Evolutionary conservation across 2,329 filamentous ascomycete genomes (phyloP).

Genomic region (Colletotrichum nymphaeae): DNA sequence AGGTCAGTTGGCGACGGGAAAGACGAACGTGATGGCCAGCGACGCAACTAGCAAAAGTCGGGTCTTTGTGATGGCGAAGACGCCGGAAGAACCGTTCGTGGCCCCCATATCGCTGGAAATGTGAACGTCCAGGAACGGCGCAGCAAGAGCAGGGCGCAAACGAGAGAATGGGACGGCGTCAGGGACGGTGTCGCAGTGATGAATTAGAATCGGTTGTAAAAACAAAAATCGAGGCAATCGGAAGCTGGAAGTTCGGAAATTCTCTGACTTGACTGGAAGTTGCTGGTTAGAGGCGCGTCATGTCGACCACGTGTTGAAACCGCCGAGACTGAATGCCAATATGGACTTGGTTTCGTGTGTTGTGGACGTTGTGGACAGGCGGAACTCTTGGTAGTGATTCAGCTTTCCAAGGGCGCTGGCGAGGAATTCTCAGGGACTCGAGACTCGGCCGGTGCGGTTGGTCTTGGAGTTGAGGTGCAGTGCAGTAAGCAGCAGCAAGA

Average conservation of each 20-base stretch:
- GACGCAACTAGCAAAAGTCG: conserved; percentile 49
- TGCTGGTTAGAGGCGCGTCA: conserved; percentile 21
- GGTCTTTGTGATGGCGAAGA: conserved; percentile 47
- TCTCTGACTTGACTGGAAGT: conserved; percentile 5
- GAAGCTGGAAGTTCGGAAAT: conserved; percentile 5
- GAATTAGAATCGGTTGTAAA: neutral
- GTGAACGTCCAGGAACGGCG: conserved; percentile 8
- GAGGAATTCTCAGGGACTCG: conserved; percentile 8
- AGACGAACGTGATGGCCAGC: conserved; percentile 51
- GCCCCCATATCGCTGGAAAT: conserved; percentile 31
- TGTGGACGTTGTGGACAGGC: neutral
- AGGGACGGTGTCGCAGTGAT: neutral
- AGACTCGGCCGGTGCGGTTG: neutral
- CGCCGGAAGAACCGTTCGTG: conserved; percentile 26
- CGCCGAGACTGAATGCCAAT: conserved; percentile 18
- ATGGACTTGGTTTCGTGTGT: conserved; percentile 12
- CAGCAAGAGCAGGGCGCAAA: conserved; percentile 1
- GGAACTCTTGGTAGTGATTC: neutral
- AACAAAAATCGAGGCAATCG: neutral
- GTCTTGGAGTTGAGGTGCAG: neutral
- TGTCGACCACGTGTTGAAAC: conserved; percentile 26
- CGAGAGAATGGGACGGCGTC: neutral
- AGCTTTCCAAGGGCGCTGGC: conserved; percentile 5
- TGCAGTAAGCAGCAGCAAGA: neutral
- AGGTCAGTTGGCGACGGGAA: neutral